Percentiles rank a stretch among this genome's conserved stretches.
These are phyloP conservation scores for Strigomonas galati DNA, from an alignment of 208 protist species.

Conservation along the genomic window DNA sequence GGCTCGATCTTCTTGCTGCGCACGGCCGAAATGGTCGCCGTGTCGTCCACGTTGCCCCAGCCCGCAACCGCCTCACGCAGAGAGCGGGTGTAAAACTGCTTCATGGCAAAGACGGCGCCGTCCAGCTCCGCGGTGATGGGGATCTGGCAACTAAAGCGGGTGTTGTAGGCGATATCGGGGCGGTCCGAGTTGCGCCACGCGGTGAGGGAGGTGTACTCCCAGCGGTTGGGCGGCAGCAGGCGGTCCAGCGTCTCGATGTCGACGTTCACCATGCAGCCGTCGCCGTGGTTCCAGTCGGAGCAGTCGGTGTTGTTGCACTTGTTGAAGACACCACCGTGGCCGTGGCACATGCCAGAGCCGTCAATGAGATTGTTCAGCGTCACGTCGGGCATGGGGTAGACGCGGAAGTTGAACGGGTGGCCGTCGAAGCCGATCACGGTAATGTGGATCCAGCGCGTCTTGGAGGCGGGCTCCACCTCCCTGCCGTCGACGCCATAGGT, in stretches of 20 bases:
- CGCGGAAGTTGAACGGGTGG: conserved; percentile 87
- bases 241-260: conserved; percentile 88
- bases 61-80: conserved; percentile 75
- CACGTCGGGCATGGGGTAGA: conserved; percentile 88
- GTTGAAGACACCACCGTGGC: conserved; percentile 69
- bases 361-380: conserved; percentile 90
- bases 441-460: conserved; percentile 84
- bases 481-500: conserved; percentile 81
- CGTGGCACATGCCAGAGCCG: conserved; percentile 88
- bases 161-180: conserved; percentile 84
- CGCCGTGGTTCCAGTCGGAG: conserved; percentile 85
- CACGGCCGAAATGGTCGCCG: conserved; percentile 49
- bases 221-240: conserved; percentile 76
- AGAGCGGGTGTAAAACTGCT: conserved; percentile 79
- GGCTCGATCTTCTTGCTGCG: conserved; percentile 86
- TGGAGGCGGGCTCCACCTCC: conserved; percentile 62
- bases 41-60: conserved; percentile 80
- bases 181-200: conserved; percentile 76
- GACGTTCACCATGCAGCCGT: conserved; percentile 89
- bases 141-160: conserved; percentile 89
- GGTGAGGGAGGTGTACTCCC: conserved; percentile 86
- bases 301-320: conserved; percentile 91
- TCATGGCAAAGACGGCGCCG: conserved; percentile 81
- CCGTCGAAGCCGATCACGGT: conserved; percentile 85
- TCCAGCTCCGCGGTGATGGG: conserved; percentile 82